These are phyloP conservation scores for Dipteronia dyeriana DNA, from an alignment of 345 rosid genomes.

Conservation along the genomic window DNA sequence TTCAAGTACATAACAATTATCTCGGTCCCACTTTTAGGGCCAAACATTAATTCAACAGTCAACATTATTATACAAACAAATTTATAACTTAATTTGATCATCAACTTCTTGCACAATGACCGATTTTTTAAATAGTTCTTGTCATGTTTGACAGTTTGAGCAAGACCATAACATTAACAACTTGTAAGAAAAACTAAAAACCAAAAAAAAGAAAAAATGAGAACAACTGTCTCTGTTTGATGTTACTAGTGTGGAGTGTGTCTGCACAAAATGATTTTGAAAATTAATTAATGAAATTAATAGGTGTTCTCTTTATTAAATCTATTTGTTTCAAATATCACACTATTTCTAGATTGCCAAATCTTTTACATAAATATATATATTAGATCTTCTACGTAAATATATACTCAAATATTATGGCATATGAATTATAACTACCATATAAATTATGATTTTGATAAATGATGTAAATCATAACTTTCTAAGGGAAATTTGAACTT, in stretches of 20 bases:
- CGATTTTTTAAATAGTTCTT: not conserved
- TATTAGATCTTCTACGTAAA: too few relatives aligned
- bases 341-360: too few relatives aligned
- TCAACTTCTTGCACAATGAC: not conserved
- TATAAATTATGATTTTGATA: too few relatives aligned
- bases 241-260: not conserved
- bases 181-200: not conserved
- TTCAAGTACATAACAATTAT: not conserved
- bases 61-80: not conserved
- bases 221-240: not conserved
- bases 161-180: not conserved
- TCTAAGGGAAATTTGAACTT: too few relatives aligned
- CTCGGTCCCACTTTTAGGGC: not conserved
- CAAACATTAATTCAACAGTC: not conserved
- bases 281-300: too few relatives aligned
- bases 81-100: not conserved
- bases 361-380: too few relatives aligned
- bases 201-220: not conserved
- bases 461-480: too few relatives aligned
- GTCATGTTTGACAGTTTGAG: not conserved
- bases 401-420: too few relatives aligned
- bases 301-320: too few relatives aligned
- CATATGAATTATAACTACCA: too few relatives aligned
- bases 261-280: not conserved
- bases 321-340: too few relatives aligned